Base-by-base conservation (phyloP, 495 filamentous ascomycete species). In the Tuber microsphaerosporum region DNA sequence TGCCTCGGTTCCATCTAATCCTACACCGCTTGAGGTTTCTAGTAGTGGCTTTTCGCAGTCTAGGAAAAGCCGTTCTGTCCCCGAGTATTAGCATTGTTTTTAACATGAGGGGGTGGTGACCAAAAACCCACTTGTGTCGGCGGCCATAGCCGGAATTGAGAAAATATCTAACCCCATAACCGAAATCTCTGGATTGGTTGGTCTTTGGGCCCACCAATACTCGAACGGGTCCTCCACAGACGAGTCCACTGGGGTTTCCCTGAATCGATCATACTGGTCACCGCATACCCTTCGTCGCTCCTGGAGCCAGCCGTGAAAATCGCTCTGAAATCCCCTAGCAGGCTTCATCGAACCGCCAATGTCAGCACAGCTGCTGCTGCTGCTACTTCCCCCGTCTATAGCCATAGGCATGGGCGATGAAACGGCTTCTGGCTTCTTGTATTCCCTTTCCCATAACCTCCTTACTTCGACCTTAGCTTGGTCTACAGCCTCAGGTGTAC, bases 31-130 rank as follows among this genome's bases (percentile, higher is more conserved):
- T 65, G 56, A 65, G 26, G 14, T 34, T 34, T 65, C 56, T 17
- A 65, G 56, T 34, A 65, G 26, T 65, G 56, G 56, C 26, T 34
- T 65, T 65, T 65, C 56, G 56, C 56, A 65, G 26, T 65, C 56
- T 19, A 65, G 31, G 26, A 65, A 65, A 65, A 65, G 56, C 14
- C 56, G 56, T 34, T 65, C 56, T 65, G 56, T 34, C 56, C 56
- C 56, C 56, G 26, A 34, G 56, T 16, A 31, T 65, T 34, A 65
- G 56, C 14, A 31, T 31, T 34, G 14, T 1, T 65, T 17, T 65
- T 31, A 31, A 6, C 26, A 34, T 34, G 12, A 5, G 56, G 31
- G 56, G 26, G 14, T 14, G 12, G 26, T 34, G 26, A 34, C 12
- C 26, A 34, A 34, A 31, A 17, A 34, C 56, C 14, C 31, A 65